Evolutionary conservation across 805 yeast genomes (phyloP).

Genomic region (Zygoascus biomembranicola): DNA sequence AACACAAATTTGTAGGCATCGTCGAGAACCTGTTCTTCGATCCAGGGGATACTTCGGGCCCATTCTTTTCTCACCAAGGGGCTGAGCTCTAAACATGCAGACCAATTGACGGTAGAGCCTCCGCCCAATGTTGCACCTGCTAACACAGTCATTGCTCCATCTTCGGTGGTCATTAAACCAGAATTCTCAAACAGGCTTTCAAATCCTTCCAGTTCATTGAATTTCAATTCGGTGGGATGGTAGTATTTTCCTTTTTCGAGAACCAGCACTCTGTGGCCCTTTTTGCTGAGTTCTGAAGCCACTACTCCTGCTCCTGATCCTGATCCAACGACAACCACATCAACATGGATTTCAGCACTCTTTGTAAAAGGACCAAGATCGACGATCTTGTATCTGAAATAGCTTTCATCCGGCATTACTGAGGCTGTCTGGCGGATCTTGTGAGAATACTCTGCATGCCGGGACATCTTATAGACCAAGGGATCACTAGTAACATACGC

Average conservation of each 20-base stretch:
- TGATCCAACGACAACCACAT: slow-evolving; percentile 37
- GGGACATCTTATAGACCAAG: slow-evolving; percentile 31
- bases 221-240: slow-evolving; percentile 29
- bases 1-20: slow-evolving; percentile 39
- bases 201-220: slow-evolving; percentile 33
- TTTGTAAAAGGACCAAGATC: slow-evolving; percentile 10
- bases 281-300: slow-evolving; percentile 37
- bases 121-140: slow-evolving; percentile 54
- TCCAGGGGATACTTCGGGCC: slow-evolving; percentile 27
- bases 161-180: slow-evolving; percentile 25
- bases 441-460: slow-evolving; percentile 28
- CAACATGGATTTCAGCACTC: slow-evolving; percentile 10
- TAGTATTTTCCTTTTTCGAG: slow-evolving; percentile 45
- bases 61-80: slow-evolving; percentile 44
- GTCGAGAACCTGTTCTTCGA: slow-evolving; percentile 21
- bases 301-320: slow-evolving; percentile 49
- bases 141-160: slow-evolving; percentile 31
- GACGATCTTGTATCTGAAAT: slow-evolving; percentile 26
- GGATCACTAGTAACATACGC: slow-evolving; percentile 28
- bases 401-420: slow-evolving; percentile 24
- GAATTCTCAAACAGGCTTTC: slow-evolving; percentile 37
- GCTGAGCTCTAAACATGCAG: slow-evolving; percentile 43
- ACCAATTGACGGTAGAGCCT: slow-evolving; percentile 52
- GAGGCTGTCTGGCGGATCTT: slow-evolving; percentile 22
- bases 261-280: slow-evolving; percentile 38